These are phyloP conservation scores for Cyberlindnera sargentensis DNA, from an alignment of 805 yeast genomes.

Conservation along the genomic window DNA sequence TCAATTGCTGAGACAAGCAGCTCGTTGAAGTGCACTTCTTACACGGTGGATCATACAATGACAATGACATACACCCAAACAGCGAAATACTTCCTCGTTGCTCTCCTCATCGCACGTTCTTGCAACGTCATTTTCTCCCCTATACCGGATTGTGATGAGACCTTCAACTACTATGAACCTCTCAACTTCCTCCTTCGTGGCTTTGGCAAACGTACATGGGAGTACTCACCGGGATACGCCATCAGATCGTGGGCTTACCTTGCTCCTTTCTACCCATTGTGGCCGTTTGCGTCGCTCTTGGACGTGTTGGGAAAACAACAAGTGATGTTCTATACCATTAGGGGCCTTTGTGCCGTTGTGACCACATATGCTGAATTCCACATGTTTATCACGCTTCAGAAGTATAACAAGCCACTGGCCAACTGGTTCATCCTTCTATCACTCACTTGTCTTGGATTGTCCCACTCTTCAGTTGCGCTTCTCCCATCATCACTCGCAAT, in stretches of 20 bases:
- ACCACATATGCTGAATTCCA: slow-evolving; percentile 46
- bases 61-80: background rate
- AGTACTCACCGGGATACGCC: slow-evolving; percentile 84
- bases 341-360: slow-evolving; percentile 36
- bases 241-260: slow-evolving; percentile 82
- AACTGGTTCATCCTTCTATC: slow-evolving; percentile 59
- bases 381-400: slow-evolving; percentile 36
- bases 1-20: no score
- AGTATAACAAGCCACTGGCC: slow-evolving; percentile 27
- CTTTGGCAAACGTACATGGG: slow-evolving; percentile 95
- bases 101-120: slow-evolving; percentile 17
- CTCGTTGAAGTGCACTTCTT: no score
- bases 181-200: slow-evolving; percentile 68
- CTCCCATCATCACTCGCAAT: slow-evolving; percentile 79
- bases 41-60: background rate
- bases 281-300: slow-evolving; percentile 2
- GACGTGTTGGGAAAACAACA: slow-evolving; percentile 13
- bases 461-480: slow-evolving; percentile 81
- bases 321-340: slow-evolving; percentile 43
- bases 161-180: slow-evolving; percentile 93
- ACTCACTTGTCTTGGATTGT: slow-evolving; percentile 69
- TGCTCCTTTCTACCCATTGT: slow-evolving; percentile 30
- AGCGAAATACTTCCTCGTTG: background rate
- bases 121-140: slow-evolving; percentile 50
- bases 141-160: slow-evolving; percentile 89